phyloP scores from a whole-genome alignment of 2,329 filamentous ascomycete species.

The Epichloe festucae region DNA sequence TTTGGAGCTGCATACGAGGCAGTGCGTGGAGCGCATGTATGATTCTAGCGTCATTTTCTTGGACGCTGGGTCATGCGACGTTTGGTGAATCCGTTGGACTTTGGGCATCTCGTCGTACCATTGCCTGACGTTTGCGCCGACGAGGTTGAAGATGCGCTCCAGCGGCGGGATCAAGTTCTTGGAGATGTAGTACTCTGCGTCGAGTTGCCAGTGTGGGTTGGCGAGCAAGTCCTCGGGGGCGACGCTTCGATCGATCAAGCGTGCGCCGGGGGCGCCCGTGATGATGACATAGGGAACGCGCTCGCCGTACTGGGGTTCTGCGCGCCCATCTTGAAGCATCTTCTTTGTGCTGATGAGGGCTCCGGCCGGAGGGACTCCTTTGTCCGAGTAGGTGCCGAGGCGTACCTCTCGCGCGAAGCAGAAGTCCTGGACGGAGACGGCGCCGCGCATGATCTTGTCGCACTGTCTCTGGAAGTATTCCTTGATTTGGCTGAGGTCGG shows the following conservation, averaged over 20 bases:
- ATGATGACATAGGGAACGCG: slow-evolving; percentile 90
- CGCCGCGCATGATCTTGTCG: slow-evolving; percentile 79
- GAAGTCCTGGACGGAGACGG: slow-evolving; percentile 86
- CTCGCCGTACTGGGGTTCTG: slow-evolving; percentile 90
- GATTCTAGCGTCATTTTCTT: slow-evolving; percentile 71
- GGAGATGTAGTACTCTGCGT: slow-evolving; percentile 91
- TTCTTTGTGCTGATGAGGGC: slow-evolving; percentile 75
- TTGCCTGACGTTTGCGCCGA: slow-evolving; percentile 75
- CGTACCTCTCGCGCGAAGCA: slow-evolving; percentile 90
- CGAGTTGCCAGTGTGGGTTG: slow-evolving; percentile 66
- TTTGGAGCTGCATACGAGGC: slow-evolving; percentile 51
- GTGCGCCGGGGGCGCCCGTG: slow-evolving; percentile 71
- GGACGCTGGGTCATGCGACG: slow-evolving; percentile 16
- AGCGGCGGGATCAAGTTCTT: slow-evolving; percentile 93
- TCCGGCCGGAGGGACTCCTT: slow-evolving; percentile 68
- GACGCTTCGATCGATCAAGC: slow-evolving; percentile 81
- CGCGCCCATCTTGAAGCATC: slow-evolving; percentile 75
- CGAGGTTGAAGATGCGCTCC: slow-evolving; percentile 91
- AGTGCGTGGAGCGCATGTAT: slow-evolving; percentile 76
- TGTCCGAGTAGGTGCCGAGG: slow-evolving; percentile 69
- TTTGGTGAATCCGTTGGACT: slow-evolving; percentile 52
- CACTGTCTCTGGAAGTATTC: slow-evolving; percentile 82
- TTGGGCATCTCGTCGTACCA: slow-evolving; percentile 99
- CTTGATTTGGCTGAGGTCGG: slow-evolving; percentile 82
- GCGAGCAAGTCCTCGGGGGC: slow-evolving; percentile 70